Evolutionary conservation across 495 filamentous ascomycete genomes (phyloP).

Genomic region (Aspergillus sclerotiicarbonarius): DNA sequence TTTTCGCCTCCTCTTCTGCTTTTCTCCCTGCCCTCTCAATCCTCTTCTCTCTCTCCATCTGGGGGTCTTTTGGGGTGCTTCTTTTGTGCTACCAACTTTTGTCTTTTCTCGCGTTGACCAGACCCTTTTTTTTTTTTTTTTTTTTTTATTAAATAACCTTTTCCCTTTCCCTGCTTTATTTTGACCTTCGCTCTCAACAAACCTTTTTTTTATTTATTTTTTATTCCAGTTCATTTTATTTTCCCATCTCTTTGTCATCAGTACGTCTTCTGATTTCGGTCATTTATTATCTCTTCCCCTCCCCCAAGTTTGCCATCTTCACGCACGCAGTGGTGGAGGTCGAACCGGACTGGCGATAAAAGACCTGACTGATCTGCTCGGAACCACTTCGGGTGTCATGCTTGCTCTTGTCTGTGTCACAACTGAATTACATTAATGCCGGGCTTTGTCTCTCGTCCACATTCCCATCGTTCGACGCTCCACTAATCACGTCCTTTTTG

Average conservation of each 20-base stretch:
- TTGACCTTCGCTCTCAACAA: conserved; percentile 14
- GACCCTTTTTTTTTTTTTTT: conserved; percentile 2
- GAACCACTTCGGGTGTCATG: conserved; percentile 34
- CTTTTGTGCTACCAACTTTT: conserved; percentile 13
- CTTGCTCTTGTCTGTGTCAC: conserved; percentile 44
- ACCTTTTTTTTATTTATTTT: conserved; percentile 8
- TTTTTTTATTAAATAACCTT: conserved; percentile 10
- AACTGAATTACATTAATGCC: conserved; percentile 43
- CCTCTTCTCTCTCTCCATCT: conserved; percentile 5
- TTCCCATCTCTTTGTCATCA: conserved; percentile 5
- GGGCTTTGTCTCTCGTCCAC: conserved; percentile 42
- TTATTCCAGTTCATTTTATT: background rate
- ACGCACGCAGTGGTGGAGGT: conserved; percentile 12
- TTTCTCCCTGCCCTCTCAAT: conserved; percentile 2
- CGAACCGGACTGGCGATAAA: conserved; percentile 15
- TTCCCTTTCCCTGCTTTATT: conserved; percentile 9
- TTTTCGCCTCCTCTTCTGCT: conserved; percentile 5
- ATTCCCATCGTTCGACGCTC: conserved; percentile 40
- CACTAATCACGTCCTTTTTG: conserved; percentile 38
- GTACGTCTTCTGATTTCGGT: conserved; percentile 10
- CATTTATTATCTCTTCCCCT: conserved; percentile 19
- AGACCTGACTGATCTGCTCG: conserved; percentile 19
- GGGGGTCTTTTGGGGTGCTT: conserved; percentile 4
- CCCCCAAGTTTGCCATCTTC: conserved; percentile 4
- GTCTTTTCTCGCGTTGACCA: conserved; percentile 1